Conservation (phyloP, 345 rosid species). For the Boechera retrofracta region DNA sequence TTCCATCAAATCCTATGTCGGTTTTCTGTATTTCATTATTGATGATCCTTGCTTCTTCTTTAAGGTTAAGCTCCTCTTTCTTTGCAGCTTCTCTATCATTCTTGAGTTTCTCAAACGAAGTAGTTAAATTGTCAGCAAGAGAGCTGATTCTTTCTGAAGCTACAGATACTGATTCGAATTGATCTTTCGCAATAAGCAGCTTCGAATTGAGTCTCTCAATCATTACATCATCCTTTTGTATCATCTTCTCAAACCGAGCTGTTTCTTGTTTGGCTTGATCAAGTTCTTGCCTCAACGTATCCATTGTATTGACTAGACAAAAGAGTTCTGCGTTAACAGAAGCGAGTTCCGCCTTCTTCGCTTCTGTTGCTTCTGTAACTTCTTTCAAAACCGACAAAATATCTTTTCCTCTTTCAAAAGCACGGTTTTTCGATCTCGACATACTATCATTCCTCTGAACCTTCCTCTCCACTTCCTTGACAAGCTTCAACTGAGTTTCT, state of each 20-base stretch:
- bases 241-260: constrained; percentile 50
- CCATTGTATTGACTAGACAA: constrained; percentile 69
- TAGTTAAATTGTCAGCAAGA: constrained; percentile 54
- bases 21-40: constrained; percentile 58
- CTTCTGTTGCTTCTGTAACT: constrained; percentile 59
- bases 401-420: constrained; percentile 32
- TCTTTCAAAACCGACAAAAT: constrained; percentile 48
- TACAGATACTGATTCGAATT: constrained; percentile 57
- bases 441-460: constrained; percentile 46
- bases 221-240: constrained; percentile 54
- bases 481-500: constrained; percentile 61
- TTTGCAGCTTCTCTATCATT: constrained; percentile 61
- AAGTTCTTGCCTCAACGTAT: constrained; percentile 68
- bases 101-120: constrained; percentile 65
- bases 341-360: constrained; percentile 66
- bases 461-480: constrained; percentile 54
- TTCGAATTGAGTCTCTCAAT: constrained; percentile 68
- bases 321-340: constrained; percentile 59
- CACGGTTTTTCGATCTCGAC: constrained; percentile 42
- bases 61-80: constrained; percentile 58
- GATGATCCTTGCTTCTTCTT: constrained; percentile 55
- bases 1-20: constrained; percentile 52
- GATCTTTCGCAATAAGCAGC: constrained; percentile 72
- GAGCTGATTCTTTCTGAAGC: constrained; percentile 64
- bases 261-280: constrained; percentile 57